Conservation (phyloP, 768 basidiomycete species). For the Mycena floridula region DNA sequence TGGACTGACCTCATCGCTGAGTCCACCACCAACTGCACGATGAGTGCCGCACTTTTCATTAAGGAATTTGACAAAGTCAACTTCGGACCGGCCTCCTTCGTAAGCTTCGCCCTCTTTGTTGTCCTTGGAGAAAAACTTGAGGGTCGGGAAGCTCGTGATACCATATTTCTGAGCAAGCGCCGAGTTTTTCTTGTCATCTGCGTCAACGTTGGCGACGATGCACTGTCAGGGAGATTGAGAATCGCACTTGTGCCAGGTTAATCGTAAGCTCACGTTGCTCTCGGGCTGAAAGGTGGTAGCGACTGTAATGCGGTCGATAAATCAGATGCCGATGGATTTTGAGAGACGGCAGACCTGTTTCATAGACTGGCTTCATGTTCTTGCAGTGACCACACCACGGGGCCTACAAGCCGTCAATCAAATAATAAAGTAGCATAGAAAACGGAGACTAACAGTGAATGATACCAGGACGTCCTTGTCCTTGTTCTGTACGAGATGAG, state of each 20-base stretch:
- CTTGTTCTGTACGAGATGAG: constrained; percentile 36
- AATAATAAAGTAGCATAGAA: constrained; percentile 4
- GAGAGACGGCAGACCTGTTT: constrained; percentile 45
- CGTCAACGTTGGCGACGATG: constrained; percentile 86
- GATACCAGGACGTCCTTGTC: constrained; percentile 81
- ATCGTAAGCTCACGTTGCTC: constrained; percentile 45
- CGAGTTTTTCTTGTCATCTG: constrained; percentile 77
- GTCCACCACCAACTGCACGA: constrained; percentile 75
- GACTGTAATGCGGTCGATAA: constrained; percentile 34
- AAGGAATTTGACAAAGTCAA: constrained; percentile 71
- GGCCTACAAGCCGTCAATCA: constrained; percentile 29
- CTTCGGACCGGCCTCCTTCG: constrained; percentile 63
- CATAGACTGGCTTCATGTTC: constrained; percentile 78
- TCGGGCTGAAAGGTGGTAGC: constrained; percentile 77
- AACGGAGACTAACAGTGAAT: constrained; percentile 52
- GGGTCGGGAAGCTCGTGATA: constrained; percentile 81
- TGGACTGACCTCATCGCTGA: constrained; percentile 53
- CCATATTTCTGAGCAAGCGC: constrained; percentile 66
- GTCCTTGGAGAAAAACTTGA: constrained; percentile 89
- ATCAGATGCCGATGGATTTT: constrained; percentile 1
- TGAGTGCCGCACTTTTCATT: constrained; percentile 86
- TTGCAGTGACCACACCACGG: constrained; percentile 97
- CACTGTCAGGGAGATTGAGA: constrained; percentile 52
- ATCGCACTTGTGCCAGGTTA: too few species aligned
- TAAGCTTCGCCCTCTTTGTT: constrained; percentile 63